Evolutionary conservation across 495 filamentous ascomycete species (phyloP), one percentile per base, ranked within the genome.

Genomic region (Penicillium canariense): DNA sequence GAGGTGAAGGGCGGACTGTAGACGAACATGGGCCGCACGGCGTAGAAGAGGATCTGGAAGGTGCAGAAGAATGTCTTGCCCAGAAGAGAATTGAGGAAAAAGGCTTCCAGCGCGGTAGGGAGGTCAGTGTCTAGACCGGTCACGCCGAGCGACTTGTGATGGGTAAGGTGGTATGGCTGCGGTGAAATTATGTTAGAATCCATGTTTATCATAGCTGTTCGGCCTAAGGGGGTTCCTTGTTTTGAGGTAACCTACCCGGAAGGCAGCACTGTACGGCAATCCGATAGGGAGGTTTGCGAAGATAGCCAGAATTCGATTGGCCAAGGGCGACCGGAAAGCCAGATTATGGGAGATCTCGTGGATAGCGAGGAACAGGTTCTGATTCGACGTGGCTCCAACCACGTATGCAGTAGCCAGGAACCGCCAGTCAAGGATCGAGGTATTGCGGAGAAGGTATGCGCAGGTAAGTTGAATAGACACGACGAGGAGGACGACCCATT

Each of bases 11-110:
- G 90, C 2, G 97, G 79, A 61, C 85, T 81, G 78, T 95, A 95
- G 59, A 99, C 82, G 75, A 92, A 86, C 87, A 97, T 95, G 48
- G 95, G 95, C 4, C 95, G 90, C n/a, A 99, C 66, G 66, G 95
- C 95, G 80, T 99, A 99, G 84, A 99, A 99, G 67, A 99, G 78
- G 69, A 99, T 97, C 73, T 99, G 95, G 77, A 97, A 97, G 60
- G 95, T 97, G 78, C 89, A 95, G 83, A 99, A 99, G 80, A 99
- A 97, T 56, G 95, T 88, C 70, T 99, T 99, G 62, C 95, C 95
- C 15, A 92, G 82, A 65, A 99, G 81, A n/a, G 90, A 96, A 79
- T 97, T 87, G 57, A 99, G 87, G 71, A 97, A 87, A 68, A 96
- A 70, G 61, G 91, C 95, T 76, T 99, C 95, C 38, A 96, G 69